Conservation (phyloP, 495 filamentous ascomycete species). For the Monascus purpureus region DNA sequence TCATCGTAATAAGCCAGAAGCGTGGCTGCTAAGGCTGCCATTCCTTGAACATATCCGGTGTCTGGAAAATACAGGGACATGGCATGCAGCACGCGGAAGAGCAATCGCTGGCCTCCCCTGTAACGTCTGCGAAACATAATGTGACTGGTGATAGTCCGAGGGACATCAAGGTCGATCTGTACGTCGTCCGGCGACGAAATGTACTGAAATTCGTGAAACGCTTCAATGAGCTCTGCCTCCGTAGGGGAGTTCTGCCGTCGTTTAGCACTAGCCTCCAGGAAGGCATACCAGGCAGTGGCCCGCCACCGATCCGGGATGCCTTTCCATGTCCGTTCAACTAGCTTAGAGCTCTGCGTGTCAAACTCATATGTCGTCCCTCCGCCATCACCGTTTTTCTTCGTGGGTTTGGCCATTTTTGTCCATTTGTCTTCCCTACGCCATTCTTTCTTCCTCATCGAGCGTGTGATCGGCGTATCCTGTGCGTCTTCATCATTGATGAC, state of each 20-base stretch:
- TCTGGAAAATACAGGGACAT: constrained; percentile 84
- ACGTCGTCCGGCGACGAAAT: constrained; percentile 76
- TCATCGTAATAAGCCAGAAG: constrained; percentile 95
- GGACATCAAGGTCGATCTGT: constrained; percentile 96
- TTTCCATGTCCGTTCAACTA: constrained; percentile 92
- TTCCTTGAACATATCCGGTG: constrained; percentile 94
- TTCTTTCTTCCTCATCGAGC: constrained; percentile 63
- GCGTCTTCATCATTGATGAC: constrained; percentile 44
- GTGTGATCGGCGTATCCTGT: constrained; percentile 35
- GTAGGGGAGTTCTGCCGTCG: constrained; percentile 40
- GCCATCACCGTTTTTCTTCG: constrained; percentile 39
- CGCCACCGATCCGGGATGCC: constrained; percentile 96
- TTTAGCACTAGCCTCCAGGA: constrained; percentile 73
- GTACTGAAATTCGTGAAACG: constrained; percentile 55
- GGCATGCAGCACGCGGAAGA: constrained; percentile 87
- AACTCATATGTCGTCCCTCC: constrained; percentile 87
- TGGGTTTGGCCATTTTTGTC: constrained; percentile 83
- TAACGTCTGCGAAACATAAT: constrained; percentile 96
- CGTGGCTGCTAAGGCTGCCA: constrained; percentile 88
- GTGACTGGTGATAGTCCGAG: constrained; percentile 86
- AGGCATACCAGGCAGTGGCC: constrained; percentile 85
- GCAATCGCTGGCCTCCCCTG: constrained; percentile 74
- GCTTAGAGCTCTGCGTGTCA: constrained; percentile 66
- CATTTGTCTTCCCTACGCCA: constrained; percentile 82
- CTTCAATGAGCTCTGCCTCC: constrained; percentile 57